phyloP scores from a whole-genome alignment of 169 alveolate genomes.

The Cryptosporidium parvum region DNA sequence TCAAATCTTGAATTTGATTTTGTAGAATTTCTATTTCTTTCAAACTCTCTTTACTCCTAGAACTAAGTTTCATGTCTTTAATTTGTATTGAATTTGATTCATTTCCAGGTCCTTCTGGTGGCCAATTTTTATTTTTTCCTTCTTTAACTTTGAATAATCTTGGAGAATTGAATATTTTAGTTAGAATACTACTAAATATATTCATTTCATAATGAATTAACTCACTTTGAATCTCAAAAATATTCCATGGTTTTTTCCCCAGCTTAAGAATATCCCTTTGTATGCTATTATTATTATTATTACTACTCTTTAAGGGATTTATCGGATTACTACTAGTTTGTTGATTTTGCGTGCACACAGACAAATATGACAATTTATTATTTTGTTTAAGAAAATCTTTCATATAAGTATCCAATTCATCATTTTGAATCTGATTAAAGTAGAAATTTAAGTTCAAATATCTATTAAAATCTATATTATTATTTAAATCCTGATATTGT shows the following conservation, averaged over 20 bases:
- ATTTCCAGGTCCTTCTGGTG: constrained; percentile 71
- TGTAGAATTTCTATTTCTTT: neutral
- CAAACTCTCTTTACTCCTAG: neutral
- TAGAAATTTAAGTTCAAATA: neutral
- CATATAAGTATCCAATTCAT: neutral
- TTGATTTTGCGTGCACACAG: neutral
- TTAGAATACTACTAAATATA: neutral
- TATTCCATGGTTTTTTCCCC: constrained; percentile 39
- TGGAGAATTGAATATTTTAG: constrained; percentile 19
- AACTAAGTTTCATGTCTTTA: neutral
- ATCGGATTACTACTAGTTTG: neutral
- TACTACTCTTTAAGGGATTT: neutral
- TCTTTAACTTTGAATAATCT: constrained; percentile 32
- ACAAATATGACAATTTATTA: neutral
- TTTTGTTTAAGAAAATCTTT: neutral
- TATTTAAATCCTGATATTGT: neutral
- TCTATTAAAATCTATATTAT: neutral
- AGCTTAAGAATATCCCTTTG: neutral
- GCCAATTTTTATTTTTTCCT: constrained; percentile 41
- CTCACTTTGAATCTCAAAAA: constrained; percentile 16
- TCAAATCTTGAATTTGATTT: constrained; percentile 13
- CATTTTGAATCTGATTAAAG: neutral
- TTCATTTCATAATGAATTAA: constrained; percentile 6
- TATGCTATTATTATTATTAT: neutral
- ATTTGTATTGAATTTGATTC: constrained; percentile 29